Evolutionary conservation across 257 asterid genomes (phyloP).

Genomic region (Solanum ahanhuiri): DNA sequence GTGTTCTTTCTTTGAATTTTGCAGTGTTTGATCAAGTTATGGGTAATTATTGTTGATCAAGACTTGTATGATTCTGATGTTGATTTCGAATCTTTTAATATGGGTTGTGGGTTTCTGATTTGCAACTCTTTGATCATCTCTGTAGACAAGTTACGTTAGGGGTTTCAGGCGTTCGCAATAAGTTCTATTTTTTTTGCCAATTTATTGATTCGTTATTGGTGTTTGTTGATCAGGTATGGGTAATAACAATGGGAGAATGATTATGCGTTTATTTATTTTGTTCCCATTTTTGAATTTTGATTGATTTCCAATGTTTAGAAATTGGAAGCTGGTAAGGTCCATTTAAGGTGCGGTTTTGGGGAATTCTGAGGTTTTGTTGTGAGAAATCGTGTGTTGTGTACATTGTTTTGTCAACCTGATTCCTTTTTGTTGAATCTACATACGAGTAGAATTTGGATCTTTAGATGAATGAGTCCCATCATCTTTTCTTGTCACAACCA

Average conservation of each 20-base stretch:
- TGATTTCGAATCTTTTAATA: too few species aligned
- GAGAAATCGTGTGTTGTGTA: background rate
- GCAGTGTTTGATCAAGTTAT: background rate
- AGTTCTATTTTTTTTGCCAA: background rate
- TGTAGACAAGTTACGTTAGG: background rate
- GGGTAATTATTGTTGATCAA: too few species aligned
- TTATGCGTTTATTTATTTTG: background rate
- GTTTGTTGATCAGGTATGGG: background rate
- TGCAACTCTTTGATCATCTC: too few species aligned
- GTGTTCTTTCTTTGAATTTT: too few species aligned
- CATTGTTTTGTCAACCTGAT: background rate
- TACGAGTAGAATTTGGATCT: background rate
- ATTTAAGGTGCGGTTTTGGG: background rate
- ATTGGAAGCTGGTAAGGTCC: background rate
- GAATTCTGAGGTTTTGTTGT: background rate
- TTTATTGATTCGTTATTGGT: background rate
- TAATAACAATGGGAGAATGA: background rate
- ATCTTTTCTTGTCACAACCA: background rate
- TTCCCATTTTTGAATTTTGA: background rate
- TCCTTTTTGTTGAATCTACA: too few species aligned
- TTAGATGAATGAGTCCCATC: background rate
- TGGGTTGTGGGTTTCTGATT: too few species aligned
- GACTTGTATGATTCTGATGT: background rate
- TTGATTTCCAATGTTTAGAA: background rate
- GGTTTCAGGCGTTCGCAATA: background rate